These are phyloP conservation scores for Pseudogymnoascus sp. DNA, from an alignment of 2,329 filamentous ascomycete species.

Conservation along the genomic window DNA sequence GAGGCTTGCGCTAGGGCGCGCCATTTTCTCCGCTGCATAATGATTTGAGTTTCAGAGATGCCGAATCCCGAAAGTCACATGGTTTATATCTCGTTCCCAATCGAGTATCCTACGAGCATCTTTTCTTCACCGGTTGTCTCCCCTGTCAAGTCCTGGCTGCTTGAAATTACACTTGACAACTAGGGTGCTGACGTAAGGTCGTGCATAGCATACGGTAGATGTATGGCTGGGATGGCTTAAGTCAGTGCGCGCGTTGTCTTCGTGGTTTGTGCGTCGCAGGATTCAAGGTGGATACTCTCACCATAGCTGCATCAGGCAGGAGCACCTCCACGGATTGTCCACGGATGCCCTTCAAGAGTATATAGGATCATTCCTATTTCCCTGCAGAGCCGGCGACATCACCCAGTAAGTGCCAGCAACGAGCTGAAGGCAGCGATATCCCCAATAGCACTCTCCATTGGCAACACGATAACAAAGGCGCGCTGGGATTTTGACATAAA, in stretches of 20 bases:
- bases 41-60: slow-evolving; percentile 4
- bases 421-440: neutral
- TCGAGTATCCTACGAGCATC: neutral
- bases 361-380: neutral
- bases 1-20: neutral
- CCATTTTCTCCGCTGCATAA: neutral
- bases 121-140: neutral
- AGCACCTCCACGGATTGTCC: neutral
- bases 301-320: neutral
- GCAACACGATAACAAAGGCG: neutral
- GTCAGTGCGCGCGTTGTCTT: neutral
- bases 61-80: neutral
- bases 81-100: neutral
- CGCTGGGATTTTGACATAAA: neutral
- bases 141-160: neutral
- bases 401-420: neutral
- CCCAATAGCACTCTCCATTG: neutral
- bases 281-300: neutral
- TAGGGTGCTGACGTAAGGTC: neutral
- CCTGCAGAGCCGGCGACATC: neutral
- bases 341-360: neutral
- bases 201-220: neutral
- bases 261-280: neutral
- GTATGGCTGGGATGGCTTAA: neutral
- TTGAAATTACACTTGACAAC: neutral